phyloP scores from a whole-genome alignment of 2,329 filamentous ascomycete species.

The Blastomyces emzantsi region DNA sequence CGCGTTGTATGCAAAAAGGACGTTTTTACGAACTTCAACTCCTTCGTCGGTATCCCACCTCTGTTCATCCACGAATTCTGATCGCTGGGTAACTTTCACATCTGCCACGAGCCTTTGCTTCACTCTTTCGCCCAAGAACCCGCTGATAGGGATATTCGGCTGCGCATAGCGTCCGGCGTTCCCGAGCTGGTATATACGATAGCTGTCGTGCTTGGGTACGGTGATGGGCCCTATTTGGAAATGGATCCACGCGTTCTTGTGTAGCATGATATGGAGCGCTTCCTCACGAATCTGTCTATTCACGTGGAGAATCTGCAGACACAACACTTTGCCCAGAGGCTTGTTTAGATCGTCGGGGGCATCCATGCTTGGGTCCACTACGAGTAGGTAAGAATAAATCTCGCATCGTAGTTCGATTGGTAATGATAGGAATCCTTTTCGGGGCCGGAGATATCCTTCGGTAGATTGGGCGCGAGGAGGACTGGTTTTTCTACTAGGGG shows the following conservation, averaged over 20 bases:
- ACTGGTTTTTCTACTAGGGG: not conserved
- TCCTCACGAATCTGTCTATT: conserved; percentile 4
- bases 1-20: conserved; percentile 4
- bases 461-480: not conserved
- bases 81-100: not conserved
- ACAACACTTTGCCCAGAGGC: not conserved
- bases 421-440: conserved; percentile 1
- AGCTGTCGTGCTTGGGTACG: not conserved
- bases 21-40: not conserved
- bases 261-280: not conserved
- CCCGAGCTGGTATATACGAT: not conserved
- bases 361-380: not conserved
- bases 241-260: not conserved
- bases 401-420: conserved; percentile 6
- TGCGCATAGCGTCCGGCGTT: not conserved
- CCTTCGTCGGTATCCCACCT: not conserved
- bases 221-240: conserved; percentile 1
- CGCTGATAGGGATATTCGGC: not conserved
- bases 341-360: conserved; percentile 1
- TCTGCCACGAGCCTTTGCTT: not conserved
- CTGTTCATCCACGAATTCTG: not conserved
- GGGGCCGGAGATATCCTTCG: not conserved
- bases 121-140: not conserved
- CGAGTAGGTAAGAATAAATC: conserved; percentile 4
- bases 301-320: not conserved